Evolutionary conservation across 768 basidiomycete species (phyloP), one percentile per base, ranked within the genome.

Genomic region (Phaeotremella fagi): DNA sequence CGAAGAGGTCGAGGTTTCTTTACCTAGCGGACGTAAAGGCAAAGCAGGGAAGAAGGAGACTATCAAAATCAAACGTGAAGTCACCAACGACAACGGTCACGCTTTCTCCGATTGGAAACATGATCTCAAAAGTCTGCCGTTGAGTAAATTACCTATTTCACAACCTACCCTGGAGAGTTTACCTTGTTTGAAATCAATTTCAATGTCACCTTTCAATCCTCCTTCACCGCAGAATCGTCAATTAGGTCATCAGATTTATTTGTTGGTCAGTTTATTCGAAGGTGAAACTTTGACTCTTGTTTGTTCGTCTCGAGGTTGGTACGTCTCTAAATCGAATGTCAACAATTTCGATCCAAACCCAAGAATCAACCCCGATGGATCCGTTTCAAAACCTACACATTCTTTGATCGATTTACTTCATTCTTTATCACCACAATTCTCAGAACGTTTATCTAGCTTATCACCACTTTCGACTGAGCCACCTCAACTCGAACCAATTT

Each of bases 121-220:
- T 16, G 55, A 60, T n/a, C 66, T 64, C 52, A 52, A 49, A 9
- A 28, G 31, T 16, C 26, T 55, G 11, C 43, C 54, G 2, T 49
- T 66, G 4, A 63, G 59, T 15, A 37, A 57, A 16, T 42, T 74
- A 2, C 68, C 70, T 4, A 57, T 64, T 15, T 22, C 58, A 26
- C 61, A 68, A 47, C 59, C 68, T 4, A 45, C 62, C 2, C 29
- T 55, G 24, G 65, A 72, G 24, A 58, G 62, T 23, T 41, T 56
- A 22, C 54, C 72, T 1, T 70, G 71, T 47, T 45, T 77, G 36
- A 72, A 69, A 52, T 57, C 68, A 1, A 60, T 77, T 31, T 63
- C 67, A 42, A 54, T 79, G 37, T 77, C 77, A 14, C 73, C 75
- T 7, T 79, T 77, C 74, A 77, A 77, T 63, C 78, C 77, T 15